A percentile compares a stretch with the other conserved stretches of the same genome.
phyloP scores from a whole-genome alignment of 805 yeast species.

The Citeromyces matritensis region DNA sequence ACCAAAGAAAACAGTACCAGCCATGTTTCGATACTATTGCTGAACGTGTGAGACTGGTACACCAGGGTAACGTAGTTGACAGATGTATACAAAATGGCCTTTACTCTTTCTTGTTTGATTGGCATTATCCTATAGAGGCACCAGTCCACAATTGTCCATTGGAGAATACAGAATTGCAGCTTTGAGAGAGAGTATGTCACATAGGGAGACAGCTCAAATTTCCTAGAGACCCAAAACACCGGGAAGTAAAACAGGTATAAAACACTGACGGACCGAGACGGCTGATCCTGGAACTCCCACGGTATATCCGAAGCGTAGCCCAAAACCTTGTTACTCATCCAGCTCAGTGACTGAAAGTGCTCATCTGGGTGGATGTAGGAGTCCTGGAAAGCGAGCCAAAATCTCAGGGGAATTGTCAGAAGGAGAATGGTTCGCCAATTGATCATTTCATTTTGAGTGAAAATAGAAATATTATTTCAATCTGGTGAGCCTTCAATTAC shows the following conservation, averaged over 20 bases:
- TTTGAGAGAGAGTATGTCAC: conserved; percentile 39
- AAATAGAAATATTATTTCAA: too few species aligned
- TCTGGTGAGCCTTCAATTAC: too few species aligned
- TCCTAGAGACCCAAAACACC: conserved; percentile 22
- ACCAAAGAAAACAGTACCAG: conserved; percentile 34
- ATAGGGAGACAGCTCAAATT: conserved; percentile 23
- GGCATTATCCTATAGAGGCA: conserved; percentile 15
- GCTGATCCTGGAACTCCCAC: conserved; percentile 65
- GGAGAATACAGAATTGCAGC: conserved; percentile 20
- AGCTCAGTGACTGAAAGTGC: conserved; percentile 85
- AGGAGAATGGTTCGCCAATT: conserved; percentile 35
- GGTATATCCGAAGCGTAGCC: conserved; percentile 35
- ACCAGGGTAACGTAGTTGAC: conserved; percentile 60
- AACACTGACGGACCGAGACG: conserved; percentile 63
- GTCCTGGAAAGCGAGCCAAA: conserved; percentile 45
- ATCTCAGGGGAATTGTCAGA: conserved; percentile 26
- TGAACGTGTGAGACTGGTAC: conserved; percentile 76
- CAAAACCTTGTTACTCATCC: conserved; percentile 27
- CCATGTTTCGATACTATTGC: conserved; percentile 71
- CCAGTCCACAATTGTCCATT: conserved; percentile 17
- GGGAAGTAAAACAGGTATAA: conserved; percentile 62
- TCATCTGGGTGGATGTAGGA: conserved; percentile 97
- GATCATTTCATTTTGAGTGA: too few species aligned
- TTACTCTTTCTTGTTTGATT: conserved; percentile 15
- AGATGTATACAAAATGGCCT: conserved; percentile 30